Conservation (phyloP, 2,329 filamentous ascomycete genomes). For the Fusarium luffae region DNA sequence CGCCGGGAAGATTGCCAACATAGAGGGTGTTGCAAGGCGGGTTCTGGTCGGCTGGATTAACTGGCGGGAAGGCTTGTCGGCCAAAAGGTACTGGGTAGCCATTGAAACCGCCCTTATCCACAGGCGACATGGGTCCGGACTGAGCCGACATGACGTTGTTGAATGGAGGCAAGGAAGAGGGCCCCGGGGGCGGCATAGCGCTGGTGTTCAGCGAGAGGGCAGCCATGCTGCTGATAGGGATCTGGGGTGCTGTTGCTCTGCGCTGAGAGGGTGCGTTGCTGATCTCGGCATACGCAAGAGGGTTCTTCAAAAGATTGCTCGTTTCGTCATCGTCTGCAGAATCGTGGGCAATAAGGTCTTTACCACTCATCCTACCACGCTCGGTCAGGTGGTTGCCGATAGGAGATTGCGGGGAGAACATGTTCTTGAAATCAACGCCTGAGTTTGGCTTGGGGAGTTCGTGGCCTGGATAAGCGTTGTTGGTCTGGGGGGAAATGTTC, state of each 20-base stretch:
- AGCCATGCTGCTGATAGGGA: conserved; percentile 75
- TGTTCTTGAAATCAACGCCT: conserved; percentile 65
- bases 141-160: conserved; percentile 55
- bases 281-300: conserved; percentile 75
- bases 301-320: conserved; percentile 76
- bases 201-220: conserved; percentile 76
- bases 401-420: conserved; percentile 80
- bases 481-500: conserved; percentile 70
- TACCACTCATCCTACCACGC: conserved; percentile 70
- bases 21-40: conserved; percentile 98
- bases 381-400: conserved; percentile 77
- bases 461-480: conserved; percentile 61
- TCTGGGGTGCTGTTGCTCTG: conserved; percentile 76
- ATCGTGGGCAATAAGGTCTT: conserved; percentile 78
- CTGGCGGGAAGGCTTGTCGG: conserved; percentile 79
- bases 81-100: conserved; percentile 59
- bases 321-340: conserved; percentile 74
- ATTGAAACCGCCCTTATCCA: conserved; percentile 5
- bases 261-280: conserved; percentile 59
- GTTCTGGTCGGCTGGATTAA: conserved; percentile 95
- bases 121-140: conserved; percentile 31
- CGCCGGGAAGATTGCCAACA: conserved; percentile 93
- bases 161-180: conserved; percentile 65
- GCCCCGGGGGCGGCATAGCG: conserved; percentile 57
- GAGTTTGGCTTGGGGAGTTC: conserved; percentile 70